Evolutionary conservation across 2,329 filamentous ascomycete genomes (phyloP), one percentile per base, ranked within the genome.

Genomic region (Akanthomyces muscarius): DNA sequence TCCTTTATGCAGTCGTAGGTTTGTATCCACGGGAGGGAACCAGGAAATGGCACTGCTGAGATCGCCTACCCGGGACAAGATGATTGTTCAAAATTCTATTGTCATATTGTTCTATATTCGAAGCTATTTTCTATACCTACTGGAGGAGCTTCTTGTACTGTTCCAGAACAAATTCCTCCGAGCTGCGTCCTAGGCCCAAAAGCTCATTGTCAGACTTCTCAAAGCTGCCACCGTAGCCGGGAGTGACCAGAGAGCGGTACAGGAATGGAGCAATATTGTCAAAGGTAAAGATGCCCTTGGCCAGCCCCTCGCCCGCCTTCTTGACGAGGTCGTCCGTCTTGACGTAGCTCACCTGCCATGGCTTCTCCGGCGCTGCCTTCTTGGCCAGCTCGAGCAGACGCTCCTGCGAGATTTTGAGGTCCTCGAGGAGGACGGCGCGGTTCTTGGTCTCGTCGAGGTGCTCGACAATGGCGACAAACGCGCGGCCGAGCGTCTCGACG

Each of bases 371-470:
- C 1, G 63, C 63, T 3, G 57, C 63, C 38, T 61, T 36, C 10
- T 47, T 45, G 7, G 66, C 67, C 3, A 66, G 55, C 33, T 64
- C 72, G 2, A 86, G 68, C 2, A 88, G 71, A 55, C 84, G 74
- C 4, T 78, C 79, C 71, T 85, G 81, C 0, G 77, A 80, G 0
- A 78, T 76, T 11, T 75, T 75, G 56, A 82, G 79, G 10, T 78
- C 81, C 13, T 80, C 78, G 14, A 86, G 69, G 65, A 78, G 82
- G 38, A 88, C 72, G 63, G 80, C 77, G 56, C 80, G 74, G 68
- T 87, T 86, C 65, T 75, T 78, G 0, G 82, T 84, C 60, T 77
- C 72, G 0, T 77, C 73, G 0, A 78, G 75, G 21, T 70, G 76
- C 68, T 71, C 75, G 3, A 87, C 73, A 1, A 82, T 72, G 13